A percentile compares a stretch with the other conserved stretches of the same genome.
phyloP scores from a whole-genome alignment of 345 rosid species.

The Limnanthes douglasii region DNA sequence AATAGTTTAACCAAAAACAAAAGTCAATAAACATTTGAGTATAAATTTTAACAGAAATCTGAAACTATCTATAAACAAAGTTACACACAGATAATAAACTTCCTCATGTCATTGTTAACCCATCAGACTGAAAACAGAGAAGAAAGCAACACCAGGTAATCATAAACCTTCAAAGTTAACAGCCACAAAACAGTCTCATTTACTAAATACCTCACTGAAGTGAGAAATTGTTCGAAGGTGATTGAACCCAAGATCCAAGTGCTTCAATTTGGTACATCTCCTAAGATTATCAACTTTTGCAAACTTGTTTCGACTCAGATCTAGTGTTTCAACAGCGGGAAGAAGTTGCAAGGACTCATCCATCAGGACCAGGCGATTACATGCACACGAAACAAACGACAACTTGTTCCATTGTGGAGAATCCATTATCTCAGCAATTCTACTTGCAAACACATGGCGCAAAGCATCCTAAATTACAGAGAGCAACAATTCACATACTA shows the following conservation, averaged over 20 bases:
- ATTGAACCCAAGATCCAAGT: constrained; percentile 95
- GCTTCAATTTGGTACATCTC: constrained; percentile 66
- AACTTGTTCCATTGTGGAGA: constrained; percentile 82
- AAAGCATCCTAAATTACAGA: constrained; percentile 79
- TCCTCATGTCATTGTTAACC: neutral
- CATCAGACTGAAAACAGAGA: neutral
- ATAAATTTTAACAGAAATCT: constrained; percentile 17
- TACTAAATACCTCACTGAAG: constrained; percentile 53
- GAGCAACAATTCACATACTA: too few species aligned
- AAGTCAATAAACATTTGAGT: constrained; percentile 20
- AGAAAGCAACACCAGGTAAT: constrained; percentile 3
- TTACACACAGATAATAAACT: neutral
- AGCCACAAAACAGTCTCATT: constrained; percentile 5
- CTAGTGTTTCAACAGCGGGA: constrained; percentile 89
- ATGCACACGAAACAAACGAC: constrained; percentile 74
- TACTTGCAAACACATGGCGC: constrained; percentile 86
- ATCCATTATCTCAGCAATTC: constrained; percentile 79
- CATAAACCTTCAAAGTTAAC: constrained; percentile 1
- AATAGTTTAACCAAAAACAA: too few species aligned
- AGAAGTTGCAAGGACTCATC: constrained; percentile 97
- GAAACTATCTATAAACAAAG: constrained; percentile 12
- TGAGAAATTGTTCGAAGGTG: constrained; percentile 49
- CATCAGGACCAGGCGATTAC: constrained; percentile 80
- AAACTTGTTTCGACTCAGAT: constrained; percentile 91
- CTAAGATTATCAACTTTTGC: constrained; percentile 82